These are phyloP conservation scores for Haplographium delicatum DNA, from an alignment of 495 filamentous ascomycete species.

Conservation along the genomic window DNA sequence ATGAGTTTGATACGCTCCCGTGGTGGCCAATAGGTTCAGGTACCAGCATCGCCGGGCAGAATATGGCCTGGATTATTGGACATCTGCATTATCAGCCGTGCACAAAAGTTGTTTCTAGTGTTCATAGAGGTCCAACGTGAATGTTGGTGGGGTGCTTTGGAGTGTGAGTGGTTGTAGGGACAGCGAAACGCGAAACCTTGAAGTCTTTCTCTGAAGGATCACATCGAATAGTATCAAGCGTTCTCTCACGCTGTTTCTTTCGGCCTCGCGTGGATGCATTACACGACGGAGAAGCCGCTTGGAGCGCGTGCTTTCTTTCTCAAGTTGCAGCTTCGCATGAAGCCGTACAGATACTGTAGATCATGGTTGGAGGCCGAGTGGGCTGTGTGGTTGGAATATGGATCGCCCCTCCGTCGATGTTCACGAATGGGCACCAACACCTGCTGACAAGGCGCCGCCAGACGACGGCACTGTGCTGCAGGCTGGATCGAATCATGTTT, in stretches of 20 bases:
- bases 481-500: constrained; percentile 1
- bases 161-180: constrained; percentile 15
- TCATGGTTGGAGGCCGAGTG: not conserved
- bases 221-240: constrained; percentile 11
- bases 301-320: constrained; percentile 5
- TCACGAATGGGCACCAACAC: not conserved
- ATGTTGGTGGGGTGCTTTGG: constrained; percentile 18
- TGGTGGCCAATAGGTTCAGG: not conserved
- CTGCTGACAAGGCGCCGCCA: not conserved
- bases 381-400: constrained; percentile 16
- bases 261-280: constrained; percentile 7
- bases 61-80: constrained; percentile 8
- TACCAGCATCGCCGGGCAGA: not conserved
- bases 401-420: not conserved
- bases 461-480: not conserved
- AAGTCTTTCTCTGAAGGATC: constrained; percentile 12
- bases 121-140: constrained; percentile 11
- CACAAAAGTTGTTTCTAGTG: constrained; percentile 8
- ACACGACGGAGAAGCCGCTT: constrained; percentile 16
- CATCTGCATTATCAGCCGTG: constrained; percentile 14
- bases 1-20: not conserved
- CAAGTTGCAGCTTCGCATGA: constrained; percentile 19
- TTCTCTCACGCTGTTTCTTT: not conserved
- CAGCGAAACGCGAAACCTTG: constrained; percentile 6
- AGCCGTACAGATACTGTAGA: constrained; percentile 12